Evolutionary conservation across 2,329 filamentous ascomycete genomes (phyloP).

Genomic region (Xylaria sp.): DNA sequence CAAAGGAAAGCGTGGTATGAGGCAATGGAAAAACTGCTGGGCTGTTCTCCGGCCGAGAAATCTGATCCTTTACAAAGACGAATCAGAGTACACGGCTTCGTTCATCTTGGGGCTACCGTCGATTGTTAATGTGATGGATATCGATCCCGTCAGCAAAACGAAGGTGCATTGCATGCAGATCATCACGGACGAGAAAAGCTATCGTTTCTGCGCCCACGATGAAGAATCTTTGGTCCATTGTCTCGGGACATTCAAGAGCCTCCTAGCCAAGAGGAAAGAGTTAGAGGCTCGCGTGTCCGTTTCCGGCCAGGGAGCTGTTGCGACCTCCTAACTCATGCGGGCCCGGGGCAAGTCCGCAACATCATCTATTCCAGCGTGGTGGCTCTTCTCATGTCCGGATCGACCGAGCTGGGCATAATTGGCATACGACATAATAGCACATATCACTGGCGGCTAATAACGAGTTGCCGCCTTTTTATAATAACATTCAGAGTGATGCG

Average conservation of each 20-base stretch:
- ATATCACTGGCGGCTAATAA: constrained; percentile 3
- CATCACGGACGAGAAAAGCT: constrained; percentile 91
- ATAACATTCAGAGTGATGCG: constrained; percentile 23
- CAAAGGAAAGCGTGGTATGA: constrained; percentile 82
- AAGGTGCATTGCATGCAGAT: constrained; percentile 91
- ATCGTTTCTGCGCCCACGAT: constrained; percentile 78
- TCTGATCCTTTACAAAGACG: constrained; percentile 91
- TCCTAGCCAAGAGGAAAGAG: constrained; percentile 77
- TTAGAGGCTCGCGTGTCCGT: constrained; percentile 62
- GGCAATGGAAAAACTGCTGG: constrained; percentile 96
- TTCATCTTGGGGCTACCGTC: constrained; percentile 82
- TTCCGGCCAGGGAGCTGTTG: constrained; percentile 40
- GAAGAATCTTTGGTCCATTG: constrained; percentile 87
- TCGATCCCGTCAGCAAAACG: constrained; percentile 85
- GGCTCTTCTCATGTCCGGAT: constrained; percentile 10
- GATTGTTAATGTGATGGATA: constrained; percentile 91
- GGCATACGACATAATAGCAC: constrained; percentile 8
- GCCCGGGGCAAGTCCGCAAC: background rate
- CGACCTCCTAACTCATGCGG: constrained; percentile 11
- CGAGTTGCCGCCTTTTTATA: constrained; percentile 22
- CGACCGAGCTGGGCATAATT: constrained; percentile 17
- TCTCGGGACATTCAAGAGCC: constrained; percentile 90
- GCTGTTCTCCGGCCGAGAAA: constrained; percentile 87
- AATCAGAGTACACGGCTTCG: constrained; percentile 86
- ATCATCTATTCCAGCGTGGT: background rate